Base-by-base conservation (phyloP, 768 basidiomycete genomes). In the Leccinum arenicola region DNA sequence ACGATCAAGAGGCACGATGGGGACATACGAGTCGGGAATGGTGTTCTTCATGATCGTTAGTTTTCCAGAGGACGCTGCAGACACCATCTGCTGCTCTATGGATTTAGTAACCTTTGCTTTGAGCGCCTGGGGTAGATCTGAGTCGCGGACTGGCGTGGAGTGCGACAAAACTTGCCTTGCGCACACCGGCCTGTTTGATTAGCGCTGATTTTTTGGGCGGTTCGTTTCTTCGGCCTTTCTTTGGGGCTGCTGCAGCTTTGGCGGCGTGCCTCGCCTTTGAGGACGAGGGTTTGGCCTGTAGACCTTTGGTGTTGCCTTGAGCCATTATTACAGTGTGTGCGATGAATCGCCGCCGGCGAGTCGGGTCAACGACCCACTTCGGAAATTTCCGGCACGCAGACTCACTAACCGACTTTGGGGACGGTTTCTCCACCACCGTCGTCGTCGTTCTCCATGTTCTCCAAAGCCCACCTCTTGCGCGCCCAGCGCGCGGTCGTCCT, bases 21-120 rank as follows among this genome's bases (percentile, higher is more conserved):
- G 40, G 50, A 57, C 72, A 55, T 64, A 75, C 73, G 62, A 29
- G 47, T 72, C 68, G 12, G 64, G 64, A 10, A 73, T 78, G 14
- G 76, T 73, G 61, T 87, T 83, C 76, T 90, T 91, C 93, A 98
- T 93, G 71, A 98, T 94, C 29, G 92, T 92, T 61, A 98, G 79
- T 72, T 92, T 93, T 40, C 95, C 95, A 47, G 86, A 79, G 5
- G 91, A 93, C 3, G 95, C 95, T 7, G 93, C 93, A 52, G 85
- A 77, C 12, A 93, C 90, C 86, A 95, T 93, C 74, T 95, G 94
- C 56, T 83, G 81, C 72, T 98, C 95, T 66, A 98, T 95, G 21
- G 90, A 91, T 72, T 85, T 87, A 72, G 91, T 93, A 70, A 97
- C 95, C 76, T 94, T 95, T 54, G 93, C 89, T 59, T 89, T 89